Base-by-base conservation (phyloP, 2,329 filamentous ascomycete genomes). In the Fusarium chaquense region DNA sequence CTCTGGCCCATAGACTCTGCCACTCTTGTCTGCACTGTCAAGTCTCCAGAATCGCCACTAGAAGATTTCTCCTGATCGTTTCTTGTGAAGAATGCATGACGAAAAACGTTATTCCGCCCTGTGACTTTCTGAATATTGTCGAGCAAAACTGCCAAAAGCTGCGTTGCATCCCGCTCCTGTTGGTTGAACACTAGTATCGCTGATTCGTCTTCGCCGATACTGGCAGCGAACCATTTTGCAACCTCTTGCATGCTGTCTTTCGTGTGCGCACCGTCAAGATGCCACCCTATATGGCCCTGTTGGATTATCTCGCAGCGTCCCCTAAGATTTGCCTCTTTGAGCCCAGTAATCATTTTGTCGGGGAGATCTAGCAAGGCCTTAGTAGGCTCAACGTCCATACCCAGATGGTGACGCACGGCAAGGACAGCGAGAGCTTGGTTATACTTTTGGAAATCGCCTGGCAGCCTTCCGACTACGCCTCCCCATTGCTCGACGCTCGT, bases 221-320 rank as follows among this genome's bases (percentile, higher is more conserved):
- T 81, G 10, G 80, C 80, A 3, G 87, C 87, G 74, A 95, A 95
- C 94, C 94, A 98, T 70, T 83, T 84, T 5, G 89, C 93, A 13
- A 92, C 91, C 43, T 93, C 86, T 54, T 88, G 85, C 67, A 98
- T 89, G 73, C 93, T 97, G 73, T 97, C 94, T 24, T 90, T 83
- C 0, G 94, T 98, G 77, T 98, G 94, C 3, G 93, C 94, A 4
- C 94, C 93, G 74, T 98, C 94, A 18, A 97, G 88, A 70, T 91
- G 89, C 93, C 94, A 97, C 18, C 84, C 85, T 12, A 92, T 82
- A 5, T 80, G 79, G 3, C 81, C 81, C 5, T 81, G 75, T 33
- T 79, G 80, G 4, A 93, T 80, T 26, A 86, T 86, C 76, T 98
- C 93, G 74, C 93, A 97, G 18, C 94, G 86, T 1, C 94, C 94